These are phyloP conservation scores for Citrus glauca DNA, from an alignment of 345 rosid species.

Conservation along the genomic window DNA sequence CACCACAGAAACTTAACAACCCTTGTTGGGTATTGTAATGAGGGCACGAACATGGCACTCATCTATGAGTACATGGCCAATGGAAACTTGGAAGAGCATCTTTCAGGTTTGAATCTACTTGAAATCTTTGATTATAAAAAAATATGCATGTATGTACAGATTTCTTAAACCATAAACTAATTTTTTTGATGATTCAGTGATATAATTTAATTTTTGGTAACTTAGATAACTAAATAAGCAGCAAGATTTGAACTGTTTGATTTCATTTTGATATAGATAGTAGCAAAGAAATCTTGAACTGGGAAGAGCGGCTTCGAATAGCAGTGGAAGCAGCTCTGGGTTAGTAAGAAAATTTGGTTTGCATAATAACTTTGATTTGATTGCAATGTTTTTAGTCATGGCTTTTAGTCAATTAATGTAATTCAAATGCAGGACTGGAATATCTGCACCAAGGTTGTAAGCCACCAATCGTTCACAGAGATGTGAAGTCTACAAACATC, in stretches of 20 bases:
- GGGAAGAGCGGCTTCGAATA: constrained; percentile 50
- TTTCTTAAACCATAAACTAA: not conserved
- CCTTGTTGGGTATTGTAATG: constrained; percentile 46
- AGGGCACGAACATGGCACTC: constrained; percentile 17
- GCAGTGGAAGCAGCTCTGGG: constrained; percentile 58
- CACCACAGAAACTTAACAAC: constrained; percentile 53
- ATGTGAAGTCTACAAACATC: constrained; percentile 55
- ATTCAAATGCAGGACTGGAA: constrained; percentile 40
- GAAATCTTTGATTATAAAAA: constrained; percentile 4
- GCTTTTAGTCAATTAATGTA: not conserved
- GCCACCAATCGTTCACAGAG: constrained; percentile 62
- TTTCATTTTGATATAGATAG: constrained; percentile 14
- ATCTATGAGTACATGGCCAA: constrained; percentile 35
- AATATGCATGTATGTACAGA: not conserved
- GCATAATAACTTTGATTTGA: too few relatives aligned
- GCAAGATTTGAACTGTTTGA: not conserved
- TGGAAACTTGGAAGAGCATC: constrained; percentile 29
- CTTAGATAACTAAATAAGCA: not conserved
- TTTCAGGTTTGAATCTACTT: constrained; percentile 27
- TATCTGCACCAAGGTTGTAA: constrained; percentile 58
- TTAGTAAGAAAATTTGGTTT: not conserved
- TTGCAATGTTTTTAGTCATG: not conserved
- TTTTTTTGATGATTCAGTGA: too few relatives aligned
- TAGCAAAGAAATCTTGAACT: constrained; percentile 19
- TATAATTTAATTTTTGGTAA: not conserved